Base-by-base conservation (phyloP, 768 basidiomycete genomes). In the Pleurotus giganteus region DNA sequence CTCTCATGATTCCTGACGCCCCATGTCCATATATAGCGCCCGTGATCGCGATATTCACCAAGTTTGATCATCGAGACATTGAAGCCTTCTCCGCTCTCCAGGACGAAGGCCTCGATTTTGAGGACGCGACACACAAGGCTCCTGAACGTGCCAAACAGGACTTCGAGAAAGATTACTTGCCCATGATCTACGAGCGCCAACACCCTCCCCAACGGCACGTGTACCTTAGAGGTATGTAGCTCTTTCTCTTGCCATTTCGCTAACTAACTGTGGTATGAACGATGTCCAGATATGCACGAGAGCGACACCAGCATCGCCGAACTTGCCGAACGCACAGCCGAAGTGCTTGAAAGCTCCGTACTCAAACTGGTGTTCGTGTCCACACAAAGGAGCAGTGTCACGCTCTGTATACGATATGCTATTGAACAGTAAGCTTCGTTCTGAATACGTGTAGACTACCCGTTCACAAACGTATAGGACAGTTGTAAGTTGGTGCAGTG, bases 41-140 rank as follows among this genome's bases (percentile, higher is more conserved):
- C 23, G 52, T 53, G 4, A 23, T 53, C 27, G 52, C 52, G 7
- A 43, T 53, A 21, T 36, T 53, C 15, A 53, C 52, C 11, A 53
- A 53, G 19, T 53, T 53, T 31, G 52, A 53, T 27, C 44, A 45
- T 26, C 44, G 19, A 11, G 44, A 45, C 12, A 45, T 45, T 4
- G 44, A 28, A 5, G 44, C 44, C 21, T 45, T 45, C 27, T 9
- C 44, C 5, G 12, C 17, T 5, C 23, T 23, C 44, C 44, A 45
- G 19, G 9, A 45, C 5, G 44, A 45, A 21, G 44, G 44, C 7
- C 23, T 45, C 12, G 44, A 27, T 19, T 8, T 12, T 9, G 44
- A 45, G 5, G 44, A 45, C 4, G 44, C 44, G 2, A 8, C 12
- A 23, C 12, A 26, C 8, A 27, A 45, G 19, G 27, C 27, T 13